A percentile compares a stretch with the other conserved stretches of the same genome.
phyloP scores from a whole-genome alignment of 371 early-diverging fungal species.

The Mortierella sp. region DNA sequence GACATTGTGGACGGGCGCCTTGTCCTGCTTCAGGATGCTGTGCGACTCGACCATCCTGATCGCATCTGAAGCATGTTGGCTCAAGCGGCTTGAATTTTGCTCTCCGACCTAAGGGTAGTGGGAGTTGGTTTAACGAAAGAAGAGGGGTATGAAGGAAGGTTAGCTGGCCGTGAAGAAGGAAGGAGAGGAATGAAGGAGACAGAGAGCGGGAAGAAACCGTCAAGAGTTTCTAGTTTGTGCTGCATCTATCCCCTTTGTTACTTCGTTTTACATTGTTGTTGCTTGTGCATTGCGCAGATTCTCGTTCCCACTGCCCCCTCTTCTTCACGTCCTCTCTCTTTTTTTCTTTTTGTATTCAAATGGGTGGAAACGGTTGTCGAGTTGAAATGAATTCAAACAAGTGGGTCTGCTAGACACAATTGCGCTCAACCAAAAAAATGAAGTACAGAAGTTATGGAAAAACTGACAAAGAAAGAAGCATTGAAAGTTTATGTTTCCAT shows the following conservation, averaged over 20 bases:
- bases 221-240: neutral
- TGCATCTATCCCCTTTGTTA: neutral
- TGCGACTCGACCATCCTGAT: constrained; percentile 53
- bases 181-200: neutral
- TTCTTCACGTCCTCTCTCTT: neutral
- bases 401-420: neutral
- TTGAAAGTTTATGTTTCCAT: neutral
- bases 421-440: neutral
- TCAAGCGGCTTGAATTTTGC: constrained; percentile 3
- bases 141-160: neutral
- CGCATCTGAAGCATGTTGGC: constrained; percentile 46
- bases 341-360: neutral
- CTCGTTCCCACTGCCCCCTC: neutral
- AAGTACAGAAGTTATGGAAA: neutral
- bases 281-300: neutral
- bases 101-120: neutral
- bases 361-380: neutral
- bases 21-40: constrained; percentile 46
- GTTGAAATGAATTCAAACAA: neutral
- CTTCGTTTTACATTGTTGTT: too few relatives aligned
- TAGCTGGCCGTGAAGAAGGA: neutral
- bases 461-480: neutral
- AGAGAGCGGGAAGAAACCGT: neutral
- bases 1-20: constrained; percentile 35
- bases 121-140: neutral